Base-by-base conservation (phyloP, 2,329 filamentous ascomycete genomes). In the Phoma herbarum region DNA sequence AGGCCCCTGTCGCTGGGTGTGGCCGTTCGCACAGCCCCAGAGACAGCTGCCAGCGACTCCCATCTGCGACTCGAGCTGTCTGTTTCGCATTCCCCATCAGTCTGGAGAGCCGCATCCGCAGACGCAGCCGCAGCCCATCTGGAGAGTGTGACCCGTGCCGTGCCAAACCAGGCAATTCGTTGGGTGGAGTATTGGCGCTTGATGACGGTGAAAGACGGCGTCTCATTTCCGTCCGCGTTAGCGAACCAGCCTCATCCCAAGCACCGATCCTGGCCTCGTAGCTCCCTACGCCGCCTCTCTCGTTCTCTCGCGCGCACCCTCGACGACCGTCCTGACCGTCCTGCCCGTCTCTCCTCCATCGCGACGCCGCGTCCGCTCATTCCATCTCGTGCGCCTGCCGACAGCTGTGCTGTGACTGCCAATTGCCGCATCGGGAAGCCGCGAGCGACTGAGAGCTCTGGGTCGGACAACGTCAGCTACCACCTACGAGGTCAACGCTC, bases 151-250 rank as follows among this genome's bases (percentile, higher is more conserved):
- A 18, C 31, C 61, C 52, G 57, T 56, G 59, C 52, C 57, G 55
- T 37, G 49, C 39, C 54, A 26, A 61, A 47, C 48, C 54, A 50
- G 59, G 55, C 60, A 54, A 57, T 59, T 54, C 59, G 52, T 57
- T 59, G 56, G 59, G 67, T 62, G 62, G 61, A 62, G 56, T 60
- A 58, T 64, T 67, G 68, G 61, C 65, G 64, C 67, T 59, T 67
- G 64, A 66, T 65, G 66, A 66, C 63, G 65, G 63, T 68, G 59
- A 66, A 68, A 68, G 65, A 64, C 68, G 70, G 68, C 37, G 65
- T 67, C 71, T 75, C 72, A 75, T 75, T 75, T 75, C 72, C 71
- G 68, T 63, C 68, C 67, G 67, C 64, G 52, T 74, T 73, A 72
- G 70, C 69, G 71, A 68, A 71, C 72, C 71, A 73, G 70, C 71